Percentiles rank a stretch among this genome's conserved stretches.
Evolutionary conservation across 2,329 filamentous ascomycete species (phyloP).

Genomic region (Zasmidium citrigriseum): DNA sequence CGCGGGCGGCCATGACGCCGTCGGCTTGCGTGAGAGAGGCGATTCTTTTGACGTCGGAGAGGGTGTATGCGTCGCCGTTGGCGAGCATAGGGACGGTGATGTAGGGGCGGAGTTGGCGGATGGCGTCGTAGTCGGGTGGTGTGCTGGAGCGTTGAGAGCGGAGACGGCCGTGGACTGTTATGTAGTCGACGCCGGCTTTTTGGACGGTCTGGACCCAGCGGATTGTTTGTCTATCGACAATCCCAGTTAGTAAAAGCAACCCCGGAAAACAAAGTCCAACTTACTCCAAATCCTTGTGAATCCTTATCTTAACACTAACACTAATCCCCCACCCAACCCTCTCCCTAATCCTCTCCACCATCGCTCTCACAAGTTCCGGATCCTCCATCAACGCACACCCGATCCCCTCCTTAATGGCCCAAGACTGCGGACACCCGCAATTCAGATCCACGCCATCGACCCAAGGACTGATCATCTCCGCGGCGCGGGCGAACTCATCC

Average conservation of each 20-base stretch:
- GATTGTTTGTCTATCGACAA: constrained; percentile 41
- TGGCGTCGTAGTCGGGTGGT: constrained; percentile 63
- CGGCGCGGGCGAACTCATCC: constrained; percentile 63
- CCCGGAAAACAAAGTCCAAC: neutral
- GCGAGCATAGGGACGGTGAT: constrained; percentile 63
- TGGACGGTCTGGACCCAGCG: constrained; percentile 66
- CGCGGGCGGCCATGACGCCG: constrained; percentile 70
- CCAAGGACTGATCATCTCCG: constrained; percentile 62
- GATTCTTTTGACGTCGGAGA: constrained; percentile 41
- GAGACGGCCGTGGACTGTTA: constrained; percentile 70
- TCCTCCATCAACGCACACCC: constrained; percentile 70
- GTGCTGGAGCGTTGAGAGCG: constrained; percentile 61
- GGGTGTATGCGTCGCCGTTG: constrained; percentile 69
- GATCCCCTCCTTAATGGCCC: constrained; percentile 68
- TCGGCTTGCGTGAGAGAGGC: constrained; percentile 36
- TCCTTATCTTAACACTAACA: constrained; percentile 70
- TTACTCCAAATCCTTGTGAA: constrained; percentile 61
- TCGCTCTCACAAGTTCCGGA: constrained; percentile 65
- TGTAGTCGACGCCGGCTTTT: constrained; percentile 63
- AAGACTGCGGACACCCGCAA: constrained; percentile 72
- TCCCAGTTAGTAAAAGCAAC: neutral
- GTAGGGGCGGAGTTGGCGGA: constrained; percentile 56
- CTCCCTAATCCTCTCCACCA: constrained; percentile 60
- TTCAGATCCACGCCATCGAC: constrained; percentile 69
- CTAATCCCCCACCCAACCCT: constrained; percentile 53